phyloP scores from a whole-genome alignment of 225 moss, liverwort and hornwort species.

The Sphagnum contortum region DNA sequence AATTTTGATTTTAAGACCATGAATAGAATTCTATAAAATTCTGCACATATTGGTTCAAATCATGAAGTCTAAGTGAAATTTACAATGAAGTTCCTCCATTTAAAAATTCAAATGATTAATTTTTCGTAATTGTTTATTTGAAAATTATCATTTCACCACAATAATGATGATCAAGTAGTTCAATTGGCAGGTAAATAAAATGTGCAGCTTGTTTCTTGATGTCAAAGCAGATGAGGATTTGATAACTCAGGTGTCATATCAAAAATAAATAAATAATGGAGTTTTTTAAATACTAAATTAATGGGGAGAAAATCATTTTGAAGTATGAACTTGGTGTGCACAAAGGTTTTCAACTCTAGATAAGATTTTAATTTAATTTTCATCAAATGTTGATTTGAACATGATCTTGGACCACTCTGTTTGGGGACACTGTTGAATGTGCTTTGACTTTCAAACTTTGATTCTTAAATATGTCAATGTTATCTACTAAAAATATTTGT shows the following conservation, averaged over 20 bases:
- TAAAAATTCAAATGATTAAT: neutral
- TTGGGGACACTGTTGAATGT: neutral
- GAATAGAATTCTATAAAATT: neutral
- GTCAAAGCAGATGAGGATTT: slow-evolving; percentile 18
- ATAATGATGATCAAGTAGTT: neutral
- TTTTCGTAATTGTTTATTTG: neutral
- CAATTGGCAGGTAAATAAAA: slow-evolving; percentile 16
- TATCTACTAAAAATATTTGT: neutral
- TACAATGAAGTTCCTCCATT: neutral
- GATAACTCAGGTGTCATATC: slow-evolving; percentile 20
- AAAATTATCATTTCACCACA: neutral
- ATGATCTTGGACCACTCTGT: too few relatives aligned
- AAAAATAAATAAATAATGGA: neutral
- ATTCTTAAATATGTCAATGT: neutral
- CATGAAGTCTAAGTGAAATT: neutral
- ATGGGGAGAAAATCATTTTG: too few relatives aligned
- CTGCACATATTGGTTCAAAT: too few relatives aligned
- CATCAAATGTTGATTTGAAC: too few relatives aligned
- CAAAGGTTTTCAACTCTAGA: too few relatives aligned
- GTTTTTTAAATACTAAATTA: neutral
- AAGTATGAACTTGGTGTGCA: neutral
- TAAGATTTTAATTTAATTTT: too few relatives aligned
- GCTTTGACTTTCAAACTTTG: neutral
- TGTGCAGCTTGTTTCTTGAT: slow-evolving; percentile 17
- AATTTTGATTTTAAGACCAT: neutral